These are phyloP conservation scores for Pyrenochaeta sp. DNA, from an alignment of 2,329 filamentous ascomycete species.

Conservation along the genomic window DNA sequence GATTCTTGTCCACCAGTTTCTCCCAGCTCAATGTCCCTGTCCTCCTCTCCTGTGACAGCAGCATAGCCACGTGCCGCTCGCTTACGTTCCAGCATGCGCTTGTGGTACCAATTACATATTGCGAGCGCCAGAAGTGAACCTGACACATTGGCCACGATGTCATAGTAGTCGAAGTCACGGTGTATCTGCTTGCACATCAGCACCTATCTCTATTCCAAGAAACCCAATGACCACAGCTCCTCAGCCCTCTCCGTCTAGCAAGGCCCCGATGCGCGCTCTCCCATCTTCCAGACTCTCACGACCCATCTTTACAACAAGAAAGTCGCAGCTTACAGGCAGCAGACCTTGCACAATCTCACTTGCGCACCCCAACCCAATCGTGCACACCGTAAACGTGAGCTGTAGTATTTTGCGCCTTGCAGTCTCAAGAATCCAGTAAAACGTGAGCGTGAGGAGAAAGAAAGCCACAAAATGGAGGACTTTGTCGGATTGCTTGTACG, in stretches of 20 bases:
- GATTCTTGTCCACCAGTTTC: slow-evolving; percentile 69
- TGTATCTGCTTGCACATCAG: slow-evolving; percentile 49
- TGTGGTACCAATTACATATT: slow-evolving; percentile 90
- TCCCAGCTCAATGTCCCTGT: slow-evolving; percentile 76
- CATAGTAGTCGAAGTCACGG: slow-evolving; percentile 75
- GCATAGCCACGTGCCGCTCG: slow-evolving; percentile 77
- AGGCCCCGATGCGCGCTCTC: not conserved
- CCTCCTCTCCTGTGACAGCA: slow-evolving; percentile 70
- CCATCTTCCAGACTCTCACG: not conserved
- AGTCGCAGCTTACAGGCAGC: slow-evolving; percentile 61
- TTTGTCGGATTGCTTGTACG: slow-evolving; percentile 82
- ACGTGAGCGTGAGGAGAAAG: slow-evolving; percentile 83
- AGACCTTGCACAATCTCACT: slow-evolving; percentile 80
- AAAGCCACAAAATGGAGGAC: slow-evolving; percentile 86
- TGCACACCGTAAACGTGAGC: slow-evolving; percentile 82
- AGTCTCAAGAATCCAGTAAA: slow-evolving; percentile 98
- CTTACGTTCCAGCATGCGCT: slow-evolving; percentile 90
- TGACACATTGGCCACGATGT: slow-evolving; percentile 86
- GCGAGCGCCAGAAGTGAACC: slow-evolving; percentile 77
- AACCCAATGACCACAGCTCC: not conserved
- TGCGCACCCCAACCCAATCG: slow-evolving; percentile 73
- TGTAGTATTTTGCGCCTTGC: slow-evolving; percentile 85
- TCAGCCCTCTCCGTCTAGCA: not conserved
- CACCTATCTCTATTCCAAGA: not conserved
- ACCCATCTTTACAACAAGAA: not conserved